Evolutionary conservation across 345 rosid genomes (phyloP), one percentile per base, ranked within the genome.

Genomic region (Gossypium bickii): DNA sequence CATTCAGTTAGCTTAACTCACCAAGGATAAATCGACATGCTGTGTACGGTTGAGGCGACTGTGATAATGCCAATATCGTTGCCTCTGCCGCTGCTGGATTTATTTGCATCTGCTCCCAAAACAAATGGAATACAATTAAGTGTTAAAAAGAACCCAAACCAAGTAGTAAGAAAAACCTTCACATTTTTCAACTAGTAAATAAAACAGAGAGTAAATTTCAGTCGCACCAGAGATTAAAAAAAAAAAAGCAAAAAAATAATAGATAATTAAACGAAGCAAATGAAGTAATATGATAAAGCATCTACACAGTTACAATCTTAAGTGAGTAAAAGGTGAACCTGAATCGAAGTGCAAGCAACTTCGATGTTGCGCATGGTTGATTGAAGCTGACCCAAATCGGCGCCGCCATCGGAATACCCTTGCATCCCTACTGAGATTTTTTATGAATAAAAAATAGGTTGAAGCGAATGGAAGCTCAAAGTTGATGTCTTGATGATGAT

Each of bases 341-440:
- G 97, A 80, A 93, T 85, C 74, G 90, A 85, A 78, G 96, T 78
- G 87, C 98, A 95, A 70, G 99, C 99, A 57, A 86, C 82, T 84
- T 95, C 99, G 83, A 95, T 93, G 82, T 97, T 84, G n/a, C 80
- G 91, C 99, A 95, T 90, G 62, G 95, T 90, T 74, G 98, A 88
- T 67, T 88, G 94, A 17, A 93, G 86, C 75, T 84, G 92, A 43
- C 86, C 85, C 81, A 91, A 80, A 78, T 93, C 97, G 57, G 77
- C 79, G 71, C 72, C 84, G 18, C 78, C 89, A 55, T 74, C 86
- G 49, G 87, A 61, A 79, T 78, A 76, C 63, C 88, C 92, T 83
- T 83, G 83, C 92, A 88, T 87, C 16, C 41, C 22, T 17, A 70
- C 45, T 17, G 41, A 51, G 72, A 70, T 27, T 29, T 3, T 69